phyloP scores from a whole-genome alignment of 805 yeast species.

The Schizosaccharomyces lindneri region DNA sequence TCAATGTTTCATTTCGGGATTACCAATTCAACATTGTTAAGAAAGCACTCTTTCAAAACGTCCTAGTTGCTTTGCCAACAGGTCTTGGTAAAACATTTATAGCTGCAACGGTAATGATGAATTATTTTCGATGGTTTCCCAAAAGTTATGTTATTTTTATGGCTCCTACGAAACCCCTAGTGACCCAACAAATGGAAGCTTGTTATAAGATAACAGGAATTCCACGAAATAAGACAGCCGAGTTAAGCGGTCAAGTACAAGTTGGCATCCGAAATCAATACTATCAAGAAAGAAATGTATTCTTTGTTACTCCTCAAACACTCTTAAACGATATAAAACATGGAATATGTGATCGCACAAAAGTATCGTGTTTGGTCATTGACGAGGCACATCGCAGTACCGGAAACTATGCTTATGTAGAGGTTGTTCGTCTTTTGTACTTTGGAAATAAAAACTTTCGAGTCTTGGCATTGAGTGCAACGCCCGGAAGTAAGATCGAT shows the following conservation, averaged over 20 bases:
- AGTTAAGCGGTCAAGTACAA: constrained; percentile 36
- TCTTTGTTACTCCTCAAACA: constrained; percentile 90
- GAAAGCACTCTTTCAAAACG: constrained; percentile 44
- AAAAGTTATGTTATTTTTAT: constrained; percentile 61
- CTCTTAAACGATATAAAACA: constrained; percentile 67
- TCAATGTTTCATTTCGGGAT: constrained; percentile 60
- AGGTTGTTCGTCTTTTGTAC: constrained; percentile 44
- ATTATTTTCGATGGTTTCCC: constrained; percentile 67
- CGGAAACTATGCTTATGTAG: constrained; percentile 72
- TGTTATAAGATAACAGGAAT: constrained; percentile 73
- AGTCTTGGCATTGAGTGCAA: constrained; percentile 74
- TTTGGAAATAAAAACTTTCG: constrained; percentile 44
- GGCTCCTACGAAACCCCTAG: constrained; percentile 94
- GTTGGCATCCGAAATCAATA: constrained; percentile 35
- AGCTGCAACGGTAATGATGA: constrained; percentile 81
- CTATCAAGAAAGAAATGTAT: constrained; percentile 59
- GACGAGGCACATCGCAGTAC: constrained; percentile 93
- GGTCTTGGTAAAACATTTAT: constrained; percentile 94
- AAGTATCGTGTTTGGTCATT: constrained; percentile 48
- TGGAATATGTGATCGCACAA: constrained; percentile 55
- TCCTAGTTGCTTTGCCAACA: constrained; percentile 80
- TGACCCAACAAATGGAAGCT: constrained; percentile 87
- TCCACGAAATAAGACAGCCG: constrained; percentile 51
- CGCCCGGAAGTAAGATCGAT: constrained; percentile 74
- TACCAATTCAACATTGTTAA: constrained; percentile 66